These are phyloP conservation scores for Colletotrichum sidae DNA, from an alignment of 2,329 filamentous ascomycete species.

Conservation along the genomic window DNA sequence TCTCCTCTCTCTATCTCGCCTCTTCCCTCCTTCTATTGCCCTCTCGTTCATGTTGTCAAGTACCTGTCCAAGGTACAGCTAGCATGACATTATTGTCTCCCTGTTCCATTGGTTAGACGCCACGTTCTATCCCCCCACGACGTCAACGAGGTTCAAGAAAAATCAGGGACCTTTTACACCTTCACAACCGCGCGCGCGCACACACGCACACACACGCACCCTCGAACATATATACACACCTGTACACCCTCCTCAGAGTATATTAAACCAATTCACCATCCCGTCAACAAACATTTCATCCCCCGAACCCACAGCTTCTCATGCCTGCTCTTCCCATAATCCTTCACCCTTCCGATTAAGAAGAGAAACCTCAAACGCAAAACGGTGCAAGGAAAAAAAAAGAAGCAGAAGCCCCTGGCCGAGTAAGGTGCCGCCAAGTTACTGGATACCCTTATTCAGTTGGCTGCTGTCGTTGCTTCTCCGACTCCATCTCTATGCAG, in stretches of 20 bases:
- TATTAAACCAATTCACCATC: conserved; percentile 33
- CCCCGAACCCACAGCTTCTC: conserved; percentile 10
- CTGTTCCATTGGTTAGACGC: not conserved
- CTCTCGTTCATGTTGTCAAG: conserved; percentile 23
- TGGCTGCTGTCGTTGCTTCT: conserved; percentile 33
- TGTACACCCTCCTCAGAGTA: conserved; percentile 26
- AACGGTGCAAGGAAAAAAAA: too few relatives aligned
- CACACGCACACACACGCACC: not conserved
- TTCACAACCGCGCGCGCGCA: not conserved
- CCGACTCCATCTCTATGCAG: conserved; percentile 35
- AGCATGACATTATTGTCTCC: too few relatives aligned
- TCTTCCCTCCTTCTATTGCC: too few relatives aligned
- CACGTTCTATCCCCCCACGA: conserved; percentile 20
- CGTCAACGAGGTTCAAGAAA: conserved; percentile 24
- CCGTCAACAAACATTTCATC: not conserved
- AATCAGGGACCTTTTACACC: conserved; percentile 27
- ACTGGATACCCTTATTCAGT: conserved; percentile 25
- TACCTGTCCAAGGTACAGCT: conserved; percentile 7
- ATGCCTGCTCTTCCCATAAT: conserved; percentile 1
- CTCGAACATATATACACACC: not conserved
- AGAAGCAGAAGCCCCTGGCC: not conserved
- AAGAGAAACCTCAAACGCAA: too few relatives aligned
- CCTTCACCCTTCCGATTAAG: not conserved
- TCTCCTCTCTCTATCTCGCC: not conserved
- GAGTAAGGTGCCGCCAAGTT: conserved; percentile 4